Evolutionary conservation across 306 rosid species (phyloP), one percentile per base, ranked within the genome.

Genomic region (Citrullus mucosospermus): DNA sequence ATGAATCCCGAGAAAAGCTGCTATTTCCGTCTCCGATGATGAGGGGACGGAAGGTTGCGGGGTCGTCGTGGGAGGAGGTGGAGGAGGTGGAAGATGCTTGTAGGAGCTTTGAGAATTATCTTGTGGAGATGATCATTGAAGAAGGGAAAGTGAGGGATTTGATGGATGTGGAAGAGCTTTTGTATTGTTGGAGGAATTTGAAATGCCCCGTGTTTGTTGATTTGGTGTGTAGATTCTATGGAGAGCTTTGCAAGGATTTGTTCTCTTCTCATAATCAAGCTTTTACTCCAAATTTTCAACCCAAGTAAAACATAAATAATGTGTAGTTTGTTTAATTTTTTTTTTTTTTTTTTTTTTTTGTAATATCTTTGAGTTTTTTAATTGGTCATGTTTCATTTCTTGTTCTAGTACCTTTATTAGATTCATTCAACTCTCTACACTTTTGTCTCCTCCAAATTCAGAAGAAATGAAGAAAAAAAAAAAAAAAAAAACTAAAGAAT

Each of bases 191-290:
- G 99, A 92, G 84, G 82, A 92, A 85, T 38, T 92, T 95, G 9
- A 87, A 92, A 61, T 83, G 89, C 13, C 97, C 97, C 63, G 91
- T 87, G 25, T 95, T 88, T 81, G 79, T 89, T 65, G 92, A 88
- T 82, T 86, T 95, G 82, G 97, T 95, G 8, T 68, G 85, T 78
- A 86, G 96, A 81, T 95, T 95, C 78, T 92, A 92, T 80, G 97
- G 96, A 34, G 99, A 95, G 81, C 97, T 95, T 5, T 95, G 99
- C 77, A 91, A 78, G 85, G 99, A 95, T 79, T 84, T 92, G 89
- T 91, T 92, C 76, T 87, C 97, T 32, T n/a, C 89, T 0, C 81
- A 86, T 11, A 34, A 55, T 11, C 87, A 61, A 79, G 79, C 39
- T 81, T 56, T 61, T 46, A 57, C 46, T 81, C 77, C 84, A 65